These are phyloP conservation scores for Drechslerella dactyloides DNA, from an alignment of 2,329 filamentous ascomycete species.

Conservation along the genomic window DNA sequence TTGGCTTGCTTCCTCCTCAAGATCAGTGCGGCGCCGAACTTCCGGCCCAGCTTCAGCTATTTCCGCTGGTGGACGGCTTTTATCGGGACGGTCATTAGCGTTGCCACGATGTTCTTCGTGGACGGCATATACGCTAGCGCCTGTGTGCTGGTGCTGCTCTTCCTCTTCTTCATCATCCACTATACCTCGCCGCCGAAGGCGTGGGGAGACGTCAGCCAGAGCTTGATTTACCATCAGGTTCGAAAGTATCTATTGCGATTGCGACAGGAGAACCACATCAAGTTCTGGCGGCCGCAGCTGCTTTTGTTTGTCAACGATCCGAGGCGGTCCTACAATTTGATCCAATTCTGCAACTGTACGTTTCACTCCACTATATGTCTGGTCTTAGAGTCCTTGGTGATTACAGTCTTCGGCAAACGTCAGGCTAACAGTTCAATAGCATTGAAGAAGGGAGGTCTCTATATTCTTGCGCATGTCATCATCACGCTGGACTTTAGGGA, in stretches of 20 bases:
- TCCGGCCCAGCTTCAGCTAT: constrained; percentile 84
- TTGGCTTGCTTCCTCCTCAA: constrained; percentile 85
- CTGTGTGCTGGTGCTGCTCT: constrained; percentile 73
- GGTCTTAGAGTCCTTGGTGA: too few relatives aligned
- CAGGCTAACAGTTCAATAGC: constrained; percentile 57
- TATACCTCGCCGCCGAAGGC: constrained; percentile 83
- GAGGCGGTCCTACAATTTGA: constrained; percentile 78
- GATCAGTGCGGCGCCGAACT: constrained; percentile 86
- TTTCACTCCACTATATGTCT: background rate
- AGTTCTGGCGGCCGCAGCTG: constrained; percentile 87
- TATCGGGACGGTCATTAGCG: constrained; percentile 75
- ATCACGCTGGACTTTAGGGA: constrained; percentile 80
- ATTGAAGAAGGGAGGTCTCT: constrained; percentile 83
- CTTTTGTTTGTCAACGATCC: constrained; percentile 83
- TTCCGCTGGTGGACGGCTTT: constrained; percentile 86
- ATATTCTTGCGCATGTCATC: constrained; percentile 85
- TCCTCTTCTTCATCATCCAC: constrained; percentile 84
- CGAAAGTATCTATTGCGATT: constrained; percentile 85
- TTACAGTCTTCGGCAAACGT: too few relatives aligned
- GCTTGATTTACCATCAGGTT: constrained; percentile 85
- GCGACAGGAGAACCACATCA: constrained; percentile 79
- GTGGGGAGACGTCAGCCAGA: constrained; percentile 90
- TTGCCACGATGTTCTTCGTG: constrained; percentile 86
- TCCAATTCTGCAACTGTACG: constrained; percentile 81
- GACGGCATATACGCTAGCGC: constrained; percentile 79